Evolutionary conservation across 2,329 filamentous ascomycete species (phyloP).

Genomic region (Didymellaceae sp.): DNA sequence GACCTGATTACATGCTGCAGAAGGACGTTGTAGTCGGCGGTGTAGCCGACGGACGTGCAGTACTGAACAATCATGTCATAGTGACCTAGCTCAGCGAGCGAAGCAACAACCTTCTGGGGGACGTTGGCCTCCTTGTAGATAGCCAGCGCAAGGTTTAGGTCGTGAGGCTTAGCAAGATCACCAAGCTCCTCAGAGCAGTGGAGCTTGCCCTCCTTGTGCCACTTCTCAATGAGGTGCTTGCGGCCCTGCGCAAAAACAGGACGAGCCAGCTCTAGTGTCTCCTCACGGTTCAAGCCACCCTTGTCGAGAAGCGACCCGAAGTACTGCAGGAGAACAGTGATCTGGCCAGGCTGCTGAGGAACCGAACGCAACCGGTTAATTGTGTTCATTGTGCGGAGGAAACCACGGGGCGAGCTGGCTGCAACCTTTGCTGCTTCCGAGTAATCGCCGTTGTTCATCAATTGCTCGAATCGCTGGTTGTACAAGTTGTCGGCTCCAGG

Average conservation of each 20-base stretch:
- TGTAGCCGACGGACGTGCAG: slow-evolving; percentile 81
- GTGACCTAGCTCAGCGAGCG: slow-evolving; percentile 92
- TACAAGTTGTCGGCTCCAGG: slow-evolving; percentile 95
- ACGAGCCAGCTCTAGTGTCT: slow-evolving; percentile 90
- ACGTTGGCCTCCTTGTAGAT: slow-evolving; percentile 93
- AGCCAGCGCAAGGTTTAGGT: slow-evolving; percentile 82
- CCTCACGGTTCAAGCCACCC: slow-evolving; percentile 87
- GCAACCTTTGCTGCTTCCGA: slow-evolving; percentile 92
- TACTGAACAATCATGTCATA: slow-evolving; percentile 98
- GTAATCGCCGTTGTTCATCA: slow-evolving; percentile 81
- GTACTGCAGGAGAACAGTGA: slow-evolving; percentile 95
- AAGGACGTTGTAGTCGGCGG: slow-evolving; percentile 92
- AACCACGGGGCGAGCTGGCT: slow-evolving; percentile 93
- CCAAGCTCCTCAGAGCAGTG: slow-evolving; percentile 96
- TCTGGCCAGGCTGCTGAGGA: slow-evolving; percentile 79
- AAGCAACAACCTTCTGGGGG: slow-evolving; percentile 91
- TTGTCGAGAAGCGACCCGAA: slow-evolving; percentile 98
- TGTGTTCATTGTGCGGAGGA: slow-evolving; percentile 90
- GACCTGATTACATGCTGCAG: slow-evolving; percentile 83
- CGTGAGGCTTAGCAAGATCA: slow-evolving; percentile 89
- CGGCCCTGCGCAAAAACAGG: slow-evolving; percentile 92
- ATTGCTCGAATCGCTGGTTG: slow-evolving; percentile 87
- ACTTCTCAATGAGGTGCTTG: slow-evolving; percentile 96
- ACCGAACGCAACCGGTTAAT: slow-evolving; percentile 95
- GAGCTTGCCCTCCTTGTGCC: slow-evolving; percentile 95